Evolutionary conservation across 2,329 filamentous ascomycete genomes (phyloP).

Genomic region (Arthrinium phaeospermum): DNA sequence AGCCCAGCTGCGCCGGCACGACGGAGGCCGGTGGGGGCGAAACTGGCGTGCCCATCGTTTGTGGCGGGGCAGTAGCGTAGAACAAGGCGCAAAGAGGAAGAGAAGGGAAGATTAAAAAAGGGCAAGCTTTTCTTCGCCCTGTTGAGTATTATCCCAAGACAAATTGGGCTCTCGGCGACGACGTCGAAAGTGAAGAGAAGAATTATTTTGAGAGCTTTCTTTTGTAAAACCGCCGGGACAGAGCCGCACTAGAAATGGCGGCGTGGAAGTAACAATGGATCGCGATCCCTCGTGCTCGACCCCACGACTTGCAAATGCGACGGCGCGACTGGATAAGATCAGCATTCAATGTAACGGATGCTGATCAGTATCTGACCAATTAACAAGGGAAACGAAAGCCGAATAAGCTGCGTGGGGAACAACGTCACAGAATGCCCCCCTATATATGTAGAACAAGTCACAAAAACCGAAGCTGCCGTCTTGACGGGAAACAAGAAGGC

Average conservation of each 20-base stretch:
- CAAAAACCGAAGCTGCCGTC: not conserved
- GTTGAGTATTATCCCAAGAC: not conserved
- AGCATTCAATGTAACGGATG: constrained; percentile 1
- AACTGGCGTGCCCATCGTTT: constrained; percentile 33
- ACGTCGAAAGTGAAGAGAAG: not conserved
- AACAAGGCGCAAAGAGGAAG: not conserved
- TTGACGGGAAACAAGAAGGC: not conserved
- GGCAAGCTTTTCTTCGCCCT: not conserved
- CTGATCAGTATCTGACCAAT: not conserved
- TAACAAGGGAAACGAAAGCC: not conserved
- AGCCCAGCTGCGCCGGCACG: constrained; percentile 83
- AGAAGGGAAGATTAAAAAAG: not conserved
- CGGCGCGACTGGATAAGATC: not conserved
- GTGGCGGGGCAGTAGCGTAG: not conserved
- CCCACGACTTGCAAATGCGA: not conserved
- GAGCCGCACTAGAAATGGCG: not conserved
- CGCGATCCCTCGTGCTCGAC: not conserved
- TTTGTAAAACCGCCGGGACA: not conserved
- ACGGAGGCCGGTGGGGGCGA: constrained; percentile 42
- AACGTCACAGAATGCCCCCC: not conserved
- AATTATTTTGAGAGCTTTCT: not conserved
- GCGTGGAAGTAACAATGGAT: not conserved
- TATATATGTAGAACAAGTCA: not conserved
- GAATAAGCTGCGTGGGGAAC: constrained; percentile 2
- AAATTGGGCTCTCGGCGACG: not conserved